Base-by-base conservation (phyloP, 176 grass and related monocot genomes). In the Dendrocalamus sinicus region DNA sequence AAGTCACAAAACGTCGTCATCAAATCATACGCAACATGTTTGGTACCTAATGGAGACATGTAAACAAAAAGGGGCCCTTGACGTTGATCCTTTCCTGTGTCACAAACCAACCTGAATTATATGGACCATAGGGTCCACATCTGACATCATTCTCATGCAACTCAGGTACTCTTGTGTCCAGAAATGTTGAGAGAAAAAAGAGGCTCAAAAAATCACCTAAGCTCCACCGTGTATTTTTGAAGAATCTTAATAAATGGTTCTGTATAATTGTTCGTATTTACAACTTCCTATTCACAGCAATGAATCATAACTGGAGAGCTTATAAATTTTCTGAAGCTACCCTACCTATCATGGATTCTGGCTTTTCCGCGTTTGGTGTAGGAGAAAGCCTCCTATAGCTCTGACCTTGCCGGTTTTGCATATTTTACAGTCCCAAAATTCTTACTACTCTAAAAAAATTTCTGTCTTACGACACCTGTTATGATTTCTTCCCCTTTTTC, bases 401-500 rank as follows among this genome's bases (percentile, higher is more conserved):
- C 59, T 30, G 74, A 1, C 16, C 43, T 61, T 73, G 55, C 47
- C 71, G 37, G 8, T 58, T 78, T 11, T 12, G 60, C 10, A 3
- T 41, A 40, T 61, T 78, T 52, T 52, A 67, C 58, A 75, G 17
- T 0, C 59, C 40, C 85, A 80, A 85, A 80, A 83, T 83, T 77
- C 57, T 69, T 73, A 35, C 81, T 71, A 46, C 12, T 17, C 81
- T 81, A 70, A 0, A 1, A 1, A 12, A 6, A 53, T 75, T 54
- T 54, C 15, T n/a, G 0, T 61, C 15, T 46, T 63, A 9, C 1
- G 8, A 9, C 60, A 61, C 50, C 5, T 16, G 51, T 76, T 55
- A 91, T 22, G 85, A 91, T 76, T 76, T 88, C 76, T 88, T 91
- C 62, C 89, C 89, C 35, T 76, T 81, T 81, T 88, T 91, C 76